Base-by-base conservation (phyloP, 1,139 yeast genomes). In the Yamadazyma blattariae region DNA sequence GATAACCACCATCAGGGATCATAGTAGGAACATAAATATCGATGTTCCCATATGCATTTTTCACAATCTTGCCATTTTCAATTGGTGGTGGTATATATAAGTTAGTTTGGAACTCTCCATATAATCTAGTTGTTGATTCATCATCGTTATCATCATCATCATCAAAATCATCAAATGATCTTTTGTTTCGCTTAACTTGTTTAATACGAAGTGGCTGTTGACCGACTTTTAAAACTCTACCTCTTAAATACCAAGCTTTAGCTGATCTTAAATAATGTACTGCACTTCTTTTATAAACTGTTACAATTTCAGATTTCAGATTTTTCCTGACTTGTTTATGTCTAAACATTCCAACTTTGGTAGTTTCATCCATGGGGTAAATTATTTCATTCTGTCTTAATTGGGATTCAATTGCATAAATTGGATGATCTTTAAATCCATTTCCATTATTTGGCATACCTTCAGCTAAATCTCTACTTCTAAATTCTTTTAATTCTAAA, bases 341-440 rank as follows among this genome's bases (percentile, higher is more conserved):
- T 20, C 84, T 57, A 31, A 88, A 71, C 12, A 80, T 79, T 0
- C 97, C 97, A 51, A 95, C 82, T 24, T 57, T 57, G 33, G 67
- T 62, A 2, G 62, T 40, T 1, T 80, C 71, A 31, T 82, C 83
- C 42, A 71, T 77, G 0, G 94, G 88, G 35, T 72, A 67, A 7
- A 92, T 61, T 2, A 89, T 71, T 52, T 92, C 96, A 52, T 82
- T 82, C 38, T 73, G 73, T 37, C 74, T 71, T 22, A 92, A 57
- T 48, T 88, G 95, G 2, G 79, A 70, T 52, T 87, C 96, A 9
- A 92, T 55, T 0, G 83, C 92, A 55, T 82, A 92, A n/a, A 82
- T 56, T 0, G 98, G 98, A 56, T 92, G 98, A 35, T 82, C 81
- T 39, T 80, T 82, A 54, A 92, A 86, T 45, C 90, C 97, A 32